Evolutionary conservation across 495 filamentous ascomycete genomes (phyloP).

Genomic region (Pyrenula massariospora): DNA sequence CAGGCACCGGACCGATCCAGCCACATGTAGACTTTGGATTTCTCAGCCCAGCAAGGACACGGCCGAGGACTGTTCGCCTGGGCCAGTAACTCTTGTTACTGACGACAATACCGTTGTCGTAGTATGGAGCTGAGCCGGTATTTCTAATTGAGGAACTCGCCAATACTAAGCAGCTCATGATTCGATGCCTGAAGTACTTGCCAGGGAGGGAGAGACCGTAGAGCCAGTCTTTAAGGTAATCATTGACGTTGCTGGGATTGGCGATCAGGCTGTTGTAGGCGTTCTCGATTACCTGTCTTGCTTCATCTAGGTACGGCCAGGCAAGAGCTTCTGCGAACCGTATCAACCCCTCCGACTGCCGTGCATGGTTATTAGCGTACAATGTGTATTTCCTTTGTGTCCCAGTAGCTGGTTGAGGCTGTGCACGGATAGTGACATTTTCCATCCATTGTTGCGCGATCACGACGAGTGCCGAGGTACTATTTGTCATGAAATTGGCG

Average conservation of each 20-base stretch:
- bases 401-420: too few relatives aligned
- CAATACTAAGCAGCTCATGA: slow-evolving; percentile 2
- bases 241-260: not conserved
- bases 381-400: too few relatives aligned
- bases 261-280: not conserved
- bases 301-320: slow-evolving; percentile 3
- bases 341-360: slow-evolving; percentile 2
- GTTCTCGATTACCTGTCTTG: slow-evolving; percentile 1
- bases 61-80: slow-evolving; percentile 3
- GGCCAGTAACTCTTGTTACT: slow-evolving; percentile 4
- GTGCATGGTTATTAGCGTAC: too few relatives aligned
- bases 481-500: too few relatives aligned
- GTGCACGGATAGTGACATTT: too few relatives aligned
- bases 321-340: slow-evolving; percentile 3
- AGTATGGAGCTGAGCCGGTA: not conserved
- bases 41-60: slow-evolving; percentile 2
- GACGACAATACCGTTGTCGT: slow-evolving; percentile 2
- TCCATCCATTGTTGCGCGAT: too few relatives aligned
- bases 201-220: slow-evolving; percentile 4
- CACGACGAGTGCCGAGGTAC: too few relatives aligned
- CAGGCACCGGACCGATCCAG: slow-evolving; percentile 5
- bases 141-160: not conserved
- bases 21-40: slow-evolving; percentile 2
- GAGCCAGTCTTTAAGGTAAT: slow-evolving; percentile 4
- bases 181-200: not conserved